Evolutionary conservation across 306 rosid genomes (phyloP).

Genomic region (Medicago lupulina): DNA sequence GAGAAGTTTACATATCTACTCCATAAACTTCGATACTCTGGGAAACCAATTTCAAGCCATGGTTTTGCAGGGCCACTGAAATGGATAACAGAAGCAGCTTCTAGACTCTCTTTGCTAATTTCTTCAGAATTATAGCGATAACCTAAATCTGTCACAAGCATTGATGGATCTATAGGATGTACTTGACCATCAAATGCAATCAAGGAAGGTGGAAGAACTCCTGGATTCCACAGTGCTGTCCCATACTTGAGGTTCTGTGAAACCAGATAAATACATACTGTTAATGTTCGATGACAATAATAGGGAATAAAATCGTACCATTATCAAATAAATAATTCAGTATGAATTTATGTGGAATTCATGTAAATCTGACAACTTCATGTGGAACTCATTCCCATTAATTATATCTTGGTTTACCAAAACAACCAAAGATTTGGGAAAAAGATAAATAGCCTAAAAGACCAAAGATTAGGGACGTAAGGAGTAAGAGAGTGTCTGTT

Average conservation of each 20-base stretch:
- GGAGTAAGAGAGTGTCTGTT: neutral
- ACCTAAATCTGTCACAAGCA: constrained; percentile 74
- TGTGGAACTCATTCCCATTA: neutral
- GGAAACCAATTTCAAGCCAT: constrained; percentile 88
- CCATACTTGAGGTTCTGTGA: constrained; percentile 71
- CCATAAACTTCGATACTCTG: constrained; percentile 83
- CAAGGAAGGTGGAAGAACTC: constrained; percentile 73
- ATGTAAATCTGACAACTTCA: neutral
- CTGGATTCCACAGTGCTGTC: constrained; percentile 74
- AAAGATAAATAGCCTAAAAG: neutral
- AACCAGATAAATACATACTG: constrained; percentile 31
- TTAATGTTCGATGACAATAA: constrained; percentile 11
- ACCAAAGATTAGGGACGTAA: neutral
- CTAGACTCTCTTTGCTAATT: constrained; percentile 50
- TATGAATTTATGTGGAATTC: neutral
- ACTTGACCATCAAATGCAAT: constrained; percentile 84
- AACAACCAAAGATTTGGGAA: neutral
- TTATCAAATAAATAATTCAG: neutral
- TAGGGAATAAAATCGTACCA: neutral
- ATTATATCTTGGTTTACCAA: neutral
- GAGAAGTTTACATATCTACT: constrained; percentile 71
- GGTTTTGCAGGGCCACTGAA: constrained; percentile 98
- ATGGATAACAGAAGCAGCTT: constrained; percentile 72
- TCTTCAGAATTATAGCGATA: constrained; percentile 52
- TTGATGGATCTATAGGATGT: constrained; percentile 69